Conservation (phyloP, 768 basidiomycete genomes). For the Suillus brevipes region DNA sequence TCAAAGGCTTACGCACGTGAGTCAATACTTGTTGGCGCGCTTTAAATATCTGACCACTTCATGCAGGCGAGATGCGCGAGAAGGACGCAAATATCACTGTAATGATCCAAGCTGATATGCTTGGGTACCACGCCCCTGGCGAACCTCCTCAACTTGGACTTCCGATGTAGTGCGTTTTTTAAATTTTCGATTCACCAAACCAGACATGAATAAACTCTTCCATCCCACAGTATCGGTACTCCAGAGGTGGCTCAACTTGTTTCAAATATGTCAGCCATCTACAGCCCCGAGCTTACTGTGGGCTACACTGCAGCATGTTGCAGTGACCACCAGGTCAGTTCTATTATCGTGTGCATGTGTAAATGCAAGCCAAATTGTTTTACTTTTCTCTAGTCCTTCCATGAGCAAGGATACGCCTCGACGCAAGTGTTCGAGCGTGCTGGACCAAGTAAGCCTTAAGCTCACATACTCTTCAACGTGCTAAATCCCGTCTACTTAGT, state of each 20-base stretch:
- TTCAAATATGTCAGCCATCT: slow-evolving; percentile 71
- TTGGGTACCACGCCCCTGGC: slow-evolving; percentile 74
- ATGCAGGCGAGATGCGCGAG: slow-evolving; percentile 56
- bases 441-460: slow-evolving; percentile 55
- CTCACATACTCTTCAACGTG: neutral
- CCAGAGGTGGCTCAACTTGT: slow-evolving; percentile 76
- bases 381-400: slow-evolving; percentile 58
- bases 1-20: slow-evolving; percentile 77
- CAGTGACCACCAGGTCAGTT: slow-evolving; percentile 80
- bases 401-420: slow-evolving; percentile 79
- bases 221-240: slow-evolving; percentile 64
- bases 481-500: slow-evolving; percentile 43
- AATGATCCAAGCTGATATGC: slow-evolving; percentile 93
- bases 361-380: neutral
- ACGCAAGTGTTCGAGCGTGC: slow-evolving; percentile 89
- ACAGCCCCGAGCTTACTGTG: slow-evolving; percentile 76
- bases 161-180: slow-evolving; percentile 56
- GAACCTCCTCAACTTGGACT: slow-evolving; percentile 86
- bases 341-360: neutral
- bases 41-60: neutral
- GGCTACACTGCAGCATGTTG: slow-evolving; percentile 81
- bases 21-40: slow-evolving; percentile 26
- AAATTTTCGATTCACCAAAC: neutral
- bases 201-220: neutral
- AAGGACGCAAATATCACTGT: slow-evolving; percentile 67